These are phyloP conservation scores for Trypanosoma mega DNA, from an alignment of 208 protist species.

Conservation along the genomic window DNA sequence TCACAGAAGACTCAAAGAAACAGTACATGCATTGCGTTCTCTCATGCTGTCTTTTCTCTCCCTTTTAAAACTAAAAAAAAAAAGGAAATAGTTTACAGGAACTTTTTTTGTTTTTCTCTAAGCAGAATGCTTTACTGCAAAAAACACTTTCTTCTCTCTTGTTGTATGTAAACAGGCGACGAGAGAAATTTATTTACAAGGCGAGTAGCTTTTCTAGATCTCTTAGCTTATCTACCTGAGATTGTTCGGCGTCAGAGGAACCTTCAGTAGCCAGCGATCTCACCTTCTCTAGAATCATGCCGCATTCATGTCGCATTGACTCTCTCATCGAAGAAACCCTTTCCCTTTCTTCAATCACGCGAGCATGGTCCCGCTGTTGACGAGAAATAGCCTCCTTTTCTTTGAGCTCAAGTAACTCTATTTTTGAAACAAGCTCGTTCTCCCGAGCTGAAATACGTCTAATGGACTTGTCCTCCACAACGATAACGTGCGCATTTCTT, in stretches of 20 bases:
- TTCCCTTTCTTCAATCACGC: slow-evolving; percentile 20
- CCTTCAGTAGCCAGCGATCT: slow-evolving; percentile 3
- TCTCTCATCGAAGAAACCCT: slow-evolving; percentile 7
- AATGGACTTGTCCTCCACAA: slow-evolving; percentile 4
- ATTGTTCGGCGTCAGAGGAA: slow-evolving; percentile 13
- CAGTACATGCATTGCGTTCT: neutral
- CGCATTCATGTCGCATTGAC: slow-evolving; percentile 13
- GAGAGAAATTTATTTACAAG: slow-evolving; percentile 10
- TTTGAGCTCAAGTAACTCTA: slow-evolving; percentile 22
- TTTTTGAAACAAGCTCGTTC: slow-evolving; percentile 17
- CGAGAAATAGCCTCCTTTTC: slow-evolving; percentile 27
- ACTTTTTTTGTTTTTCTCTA: slow-evolving; percentile 3
- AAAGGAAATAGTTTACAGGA: neutral
- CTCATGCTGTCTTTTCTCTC: neutral
- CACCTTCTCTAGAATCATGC: slow-evolving; percentile 16
- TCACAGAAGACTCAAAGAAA: slow-evolving; percentile 19
- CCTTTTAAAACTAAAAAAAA: neutral
- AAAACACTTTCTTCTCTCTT: no score
- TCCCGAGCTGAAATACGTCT: slow-evolving; percentile 6
- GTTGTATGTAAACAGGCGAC: no score
- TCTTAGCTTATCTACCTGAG: slow-evolving; percentile 18
- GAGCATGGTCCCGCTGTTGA: slow-evolving; percentile 24
- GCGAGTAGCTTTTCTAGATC: slow-evolving; percentile 21
- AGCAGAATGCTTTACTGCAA: no score
- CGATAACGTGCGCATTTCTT: slow-evolving; percentile 5